A percentile compares a stretch with the other conserved stretches of the same genome.
Conservation (phyloP, 2,329 filamentous ascomycete genomes). For the Xylariaceae sp. region DNA sequence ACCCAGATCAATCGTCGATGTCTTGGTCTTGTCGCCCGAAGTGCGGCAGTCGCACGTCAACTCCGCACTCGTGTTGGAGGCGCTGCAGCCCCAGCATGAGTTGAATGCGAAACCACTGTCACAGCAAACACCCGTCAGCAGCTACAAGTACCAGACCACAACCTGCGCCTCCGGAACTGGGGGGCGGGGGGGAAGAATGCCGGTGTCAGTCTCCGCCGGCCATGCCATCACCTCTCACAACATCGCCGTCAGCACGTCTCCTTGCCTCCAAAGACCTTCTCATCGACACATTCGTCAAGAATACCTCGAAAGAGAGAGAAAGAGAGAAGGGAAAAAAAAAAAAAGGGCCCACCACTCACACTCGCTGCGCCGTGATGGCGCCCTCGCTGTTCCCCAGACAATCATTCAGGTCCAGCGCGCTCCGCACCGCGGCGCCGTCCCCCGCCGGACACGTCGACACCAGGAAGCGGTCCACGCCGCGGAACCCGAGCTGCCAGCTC, state of each 20-base stretch:
- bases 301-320: constrained; percentile 1
- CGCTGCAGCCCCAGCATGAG: constrained; percentile 2
- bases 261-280: too few species aligned
- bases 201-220: too few species aligned
- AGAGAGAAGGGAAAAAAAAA: not conserved
- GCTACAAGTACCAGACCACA: not conserved
- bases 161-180: too few species aligned
- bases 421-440: not conserved
- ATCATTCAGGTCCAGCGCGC: constrained; percentile 3
- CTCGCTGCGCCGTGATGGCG: not conserved
- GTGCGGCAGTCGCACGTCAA: constrained; percentile 3
- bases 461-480: not conserved
- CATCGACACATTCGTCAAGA: too few species aligned
- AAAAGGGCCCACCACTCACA: not conserved
- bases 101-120: constrained; percentile 5
- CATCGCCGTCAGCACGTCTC: too few species aligned
- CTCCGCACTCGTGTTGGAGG: not conserved
- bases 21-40: not conserved
- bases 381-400: constrained; percentile 2
- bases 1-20: constrained; percentile 4
- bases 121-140: not conserved
- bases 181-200: too few species aligned
- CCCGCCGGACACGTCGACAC: not conserved
- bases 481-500: not conserved
- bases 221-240: too few species aligned